Evolutionary conservation across 805 yeast species (phyloP), one percentile per base, ranked within the genome.

Genomic region (Hanseniaspora nectarophila): DNA sequence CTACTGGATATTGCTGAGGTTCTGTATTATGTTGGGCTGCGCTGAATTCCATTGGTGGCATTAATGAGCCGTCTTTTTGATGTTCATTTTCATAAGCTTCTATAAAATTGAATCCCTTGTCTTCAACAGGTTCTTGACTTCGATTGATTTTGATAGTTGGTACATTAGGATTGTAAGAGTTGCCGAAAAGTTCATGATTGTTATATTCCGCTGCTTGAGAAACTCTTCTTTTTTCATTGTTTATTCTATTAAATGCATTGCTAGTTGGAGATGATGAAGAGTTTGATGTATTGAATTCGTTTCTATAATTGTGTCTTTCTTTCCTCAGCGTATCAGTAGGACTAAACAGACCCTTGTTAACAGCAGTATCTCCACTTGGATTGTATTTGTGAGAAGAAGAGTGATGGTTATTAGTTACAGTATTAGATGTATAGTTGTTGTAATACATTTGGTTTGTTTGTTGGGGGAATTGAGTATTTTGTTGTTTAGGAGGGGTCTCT

Each of bases 361-460:
- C 31, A 18, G 32, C 50, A 3, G 55, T 38, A 21, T 47, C 40
- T 24, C 43, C 53, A 54, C 43, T 46, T 32, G 16, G 46, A 31
- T 35, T 28, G 6, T 54, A 42, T 37, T 55, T 52, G 34, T 45
- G 68, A 48, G 58, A 61, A 49, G 13, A 49, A 39, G 42, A 33
- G 23, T 24, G 23, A 5, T 35, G 47, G 33, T n/a, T 42, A 43
- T 32, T 20, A 4, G 20, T 28, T 37, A 34, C 37, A 53, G 46
- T 7, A 32, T 38, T 16, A 42, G 40, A 23, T 35, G 56, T n/a
- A 5, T n/a, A 21, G n/a, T 38, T 20, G 29, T 38, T 42, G 34
- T 28, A 18, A n/a, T 42, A 42, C 45, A 42, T 42, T 1, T 42
- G 45, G 13, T 29, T 26, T 2, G 6, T 31, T 28, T 42, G 34